phyloP scores from a whole-genome alignment of 1,284 basidiomycete species.

The Ganoderma meredithae region DNA sequence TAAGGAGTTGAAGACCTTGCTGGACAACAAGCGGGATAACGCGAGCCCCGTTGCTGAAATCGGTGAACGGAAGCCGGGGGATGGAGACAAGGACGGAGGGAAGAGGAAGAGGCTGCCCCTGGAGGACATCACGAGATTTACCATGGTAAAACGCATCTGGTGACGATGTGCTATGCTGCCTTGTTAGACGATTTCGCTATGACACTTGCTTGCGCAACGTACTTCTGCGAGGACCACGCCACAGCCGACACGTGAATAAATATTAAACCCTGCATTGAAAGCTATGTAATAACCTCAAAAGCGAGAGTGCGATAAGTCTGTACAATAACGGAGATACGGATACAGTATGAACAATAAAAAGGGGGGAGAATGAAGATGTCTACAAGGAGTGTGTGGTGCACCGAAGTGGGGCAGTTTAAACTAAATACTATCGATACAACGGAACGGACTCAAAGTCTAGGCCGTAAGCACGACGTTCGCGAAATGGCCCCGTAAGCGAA shows the following conservation, averaged over 20 bases:
- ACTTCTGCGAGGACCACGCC: background rate
- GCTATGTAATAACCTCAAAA: background rate
- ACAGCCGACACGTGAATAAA: background rate
- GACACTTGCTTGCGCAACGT: background rate
- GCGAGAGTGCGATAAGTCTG: background rate
- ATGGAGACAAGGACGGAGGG: slow-evolving; percentile 43
- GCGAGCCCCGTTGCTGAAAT: slow-evolving; percentile 73
- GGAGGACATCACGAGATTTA: slow-evolving; percentile 90
- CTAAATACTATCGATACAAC: background rate
- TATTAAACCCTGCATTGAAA: background rate
- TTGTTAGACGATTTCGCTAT: background rate
- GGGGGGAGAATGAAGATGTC: background rate
- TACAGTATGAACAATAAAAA: slow-evolving; percentile 12
- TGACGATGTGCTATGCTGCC: slow-evolving; percentile 42
- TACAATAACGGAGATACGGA: slow-evolving; percentile 7
- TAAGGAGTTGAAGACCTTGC: slow-evolving; percentile 74
- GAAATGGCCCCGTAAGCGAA: background rate
- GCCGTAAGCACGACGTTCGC: background rate
- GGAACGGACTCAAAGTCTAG: background rate
- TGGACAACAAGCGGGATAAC: slow-evolving; percentile 77
- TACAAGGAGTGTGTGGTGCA: slow-evolving; percentile 20
- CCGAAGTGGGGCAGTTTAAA: background rate
- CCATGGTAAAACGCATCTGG: slow-evolving; percentile 95
- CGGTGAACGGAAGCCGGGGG: slow-evolving; percentile 58
- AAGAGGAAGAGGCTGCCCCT: slow-evolving; percentile 72